phyloP scores from a whole-genome alignment of 2,329 filamentous ascomycete genomes.

The Leptodontidium sp. region DNA sequence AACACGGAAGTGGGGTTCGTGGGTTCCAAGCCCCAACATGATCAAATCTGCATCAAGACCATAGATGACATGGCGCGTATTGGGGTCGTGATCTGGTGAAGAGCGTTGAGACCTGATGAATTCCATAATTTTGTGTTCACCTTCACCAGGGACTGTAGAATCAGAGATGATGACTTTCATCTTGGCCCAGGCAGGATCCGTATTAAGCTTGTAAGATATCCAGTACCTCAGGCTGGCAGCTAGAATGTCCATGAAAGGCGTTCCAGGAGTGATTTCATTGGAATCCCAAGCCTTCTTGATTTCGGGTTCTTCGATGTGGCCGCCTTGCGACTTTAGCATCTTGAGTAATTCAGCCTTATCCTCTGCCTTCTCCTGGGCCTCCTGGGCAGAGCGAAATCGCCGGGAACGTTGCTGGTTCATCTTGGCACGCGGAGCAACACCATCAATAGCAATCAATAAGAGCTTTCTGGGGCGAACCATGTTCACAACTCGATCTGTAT shows the following conservation, averaged over 20 bases:
- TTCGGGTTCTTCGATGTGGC: slow-evolving; percentile 67
- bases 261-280: slow-evolving; percentile 89
- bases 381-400: slow-evolving; percentile 92
- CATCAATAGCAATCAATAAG: slow-evolving; percentile 97
- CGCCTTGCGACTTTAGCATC: slow-evolving; percentile 79
- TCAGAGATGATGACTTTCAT: slow-evolving; percentile 99
- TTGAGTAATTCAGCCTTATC: slow-evolving; percentile 90
- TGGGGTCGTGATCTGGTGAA: slow-evolving; percentile 91
- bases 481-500: slow-evolving; percentile 98
- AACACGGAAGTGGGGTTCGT: slow-evolving; percentile 96
- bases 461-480: slow-evolving; percentile 97
- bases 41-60: slow-evolving; percentile 97
- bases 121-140: slow-evolving; percentile 99
- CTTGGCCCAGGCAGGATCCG: slow-evolving; percentile 93
- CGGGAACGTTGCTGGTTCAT: slow-evolving; percentile 99
- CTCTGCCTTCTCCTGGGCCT: slow-evolving; percentile 91
- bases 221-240: slow-evolving; percentile 92
- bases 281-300: slow-evolving; percentile 92
- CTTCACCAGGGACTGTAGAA: slow-evolving; percentile 95
- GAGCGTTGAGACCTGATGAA: slow-evolving; percentile 94
- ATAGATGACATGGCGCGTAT: slow-evolving; percentile 98
- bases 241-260: slow-evolving; percentile 97
- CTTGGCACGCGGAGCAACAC: slow-evolving; percentile 95
- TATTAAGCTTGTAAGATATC: slow-evolving; percentile 97
- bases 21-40: slow-evolving; percentile 96